Conservation (phyloP, 345 rosid genomes). For the Salix udensis region DNA sequence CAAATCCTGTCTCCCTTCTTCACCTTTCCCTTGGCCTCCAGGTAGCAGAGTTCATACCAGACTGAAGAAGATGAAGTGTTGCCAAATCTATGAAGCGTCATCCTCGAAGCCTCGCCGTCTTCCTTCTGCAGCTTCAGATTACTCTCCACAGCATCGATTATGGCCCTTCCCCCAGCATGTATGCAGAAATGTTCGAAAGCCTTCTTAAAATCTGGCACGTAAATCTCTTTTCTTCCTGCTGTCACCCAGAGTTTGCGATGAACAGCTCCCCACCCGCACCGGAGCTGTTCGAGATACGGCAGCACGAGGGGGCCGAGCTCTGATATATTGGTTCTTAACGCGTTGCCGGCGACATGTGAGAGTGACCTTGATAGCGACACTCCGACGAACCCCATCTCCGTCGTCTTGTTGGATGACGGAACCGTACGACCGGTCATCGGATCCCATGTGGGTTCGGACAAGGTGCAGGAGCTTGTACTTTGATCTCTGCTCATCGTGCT, state of each 20-base stretch:
- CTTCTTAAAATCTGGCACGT: slow-evolving; percentile 53
- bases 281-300: slow-evolving; percentile 54
- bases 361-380: slow-evolving; percentile 52
- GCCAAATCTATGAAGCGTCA: slow-evolving; percentile 56
- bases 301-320: slow-evolving; percentile 49
- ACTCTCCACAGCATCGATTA: slow-evolving; percentile 50
- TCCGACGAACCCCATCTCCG: slow-evolving; percentile 40
- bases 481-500: slow-evolving; percentile 35
- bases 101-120: slow-evolving; percentile 63
- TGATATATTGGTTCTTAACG: slow-evolving; percentile 43
- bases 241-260: slow-evolving; percentile 16
- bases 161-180: slow-evolving; percentile 57
- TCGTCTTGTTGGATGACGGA: slow-evolving; percentile 48
- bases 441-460: slow-evolving; percentile 54
- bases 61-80: slow-evolving; percentile 65
- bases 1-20: slow-evolving; percentile 48
- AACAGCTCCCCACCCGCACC: slow-evolving; percentile 30
- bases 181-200: slow-evolving; percentile 61
- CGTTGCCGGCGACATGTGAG: slow-evolving; percentile 42
- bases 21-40: slow-evolving; percentile 55
- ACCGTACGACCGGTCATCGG: slow-evolving; percentile 39
- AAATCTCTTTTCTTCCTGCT: slow-evolving; percentile 20
- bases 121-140: slow-evolving; percentile 50
- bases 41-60: slow-evolving; percentile 70
- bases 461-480: slow-evolving; percentile 56